Conservation (phyloP, 208 protist species). For the Trypanosoma platydactyli region DNA sequence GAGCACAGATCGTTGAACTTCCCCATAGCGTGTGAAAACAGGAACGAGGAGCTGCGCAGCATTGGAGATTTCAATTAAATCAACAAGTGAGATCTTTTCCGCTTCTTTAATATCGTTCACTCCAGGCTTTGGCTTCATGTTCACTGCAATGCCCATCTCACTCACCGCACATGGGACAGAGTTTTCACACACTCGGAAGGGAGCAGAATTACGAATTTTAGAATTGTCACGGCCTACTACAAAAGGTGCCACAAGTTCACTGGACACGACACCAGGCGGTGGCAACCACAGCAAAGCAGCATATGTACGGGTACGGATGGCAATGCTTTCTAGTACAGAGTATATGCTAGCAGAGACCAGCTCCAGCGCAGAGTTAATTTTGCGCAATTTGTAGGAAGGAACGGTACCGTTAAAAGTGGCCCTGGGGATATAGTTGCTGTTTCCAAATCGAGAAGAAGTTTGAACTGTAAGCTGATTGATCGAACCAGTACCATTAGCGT, state of each 20-base stretch:
- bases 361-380: conserved; percentile 70
- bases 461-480: conserved; percentile 9
- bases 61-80: conserved; percentile 74
- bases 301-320: conserved; percentile 68
- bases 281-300: conserved; percentile 81
- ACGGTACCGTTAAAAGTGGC: conserved; percentile 68
- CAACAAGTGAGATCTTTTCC: conserved; percentile 51
- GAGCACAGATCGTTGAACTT: conserved; percentile 34
- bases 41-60: conserved; percentile 81
- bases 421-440: conserved; percentile 6
- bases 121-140: conserved; percentile 56
- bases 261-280: conserved; percentile 62
- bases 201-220: conserved; percentile 62
- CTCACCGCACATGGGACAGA: conserved; percentile 73
- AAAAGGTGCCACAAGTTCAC: conserved; percentile 86
- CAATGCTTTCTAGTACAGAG: conserved; percentile 70
- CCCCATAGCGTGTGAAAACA: conserved; percentile 64
- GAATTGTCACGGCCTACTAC: conserved; percentile 74
- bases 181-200: conserved; percentile 72
- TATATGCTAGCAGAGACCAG: conserved; percentile 84
- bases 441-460: conserved; percentile 6
- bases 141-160: conserved; percentile 77
- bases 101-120: conserved; percentile 24
- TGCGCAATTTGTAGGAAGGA: conserved; percentile 54
- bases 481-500: conserved; percentile 5